Conservation (phyloP, 441 rosid species). For the Codiaeum variegatum region DNA sequence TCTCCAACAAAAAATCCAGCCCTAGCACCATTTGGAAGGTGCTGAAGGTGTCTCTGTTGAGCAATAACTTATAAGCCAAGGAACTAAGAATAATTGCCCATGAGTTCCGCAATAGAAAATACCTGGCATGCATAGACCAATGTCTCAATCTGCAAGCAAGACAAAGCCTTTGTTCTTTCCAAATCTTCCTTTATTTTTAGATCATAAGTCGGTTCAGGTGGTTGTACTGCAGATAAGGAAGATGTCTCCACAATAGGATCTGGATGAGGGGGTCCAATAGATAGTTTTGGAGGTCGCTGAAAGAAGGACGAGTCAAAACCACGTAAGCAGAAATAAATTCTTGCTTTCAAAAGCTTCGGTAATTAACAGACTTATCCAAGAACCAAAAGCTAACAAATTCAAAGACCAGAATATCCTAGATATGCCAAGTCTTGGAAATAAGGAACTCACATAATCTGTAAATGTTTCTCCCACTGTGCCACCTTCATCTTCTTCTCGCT, state of each 20-base stretch:
- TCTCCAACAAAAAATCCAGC: conserved; percentile 98
- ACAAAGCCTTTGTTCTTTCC: conserved; percentile 70
- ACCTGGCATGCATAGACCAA: conserved; percentile 98
- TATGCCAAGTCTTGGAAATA: conserved; percentile 15
- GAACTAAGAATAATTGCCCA: conserved; percentile 21
- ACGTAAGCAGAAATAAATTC: conserved; percentile 17
- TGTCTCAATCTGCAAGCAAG: conserved; percentile 99
- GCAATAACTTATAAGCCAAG: conserved; percentile 26
- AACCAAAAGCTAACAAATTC: conserved; percentile 3
- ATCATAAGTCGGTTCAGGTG: conserved; percentile 90
- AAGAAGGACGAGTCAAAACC: background rate
- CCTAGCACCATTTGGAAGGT: conserved; percentile 78
- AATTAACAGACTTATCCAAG: conserved; percentile 4
- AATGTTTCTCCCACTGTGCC: conserved; percentile 91
- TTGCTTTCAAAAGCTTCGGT: conserved; percentile 20
- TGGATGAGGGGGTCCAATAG: conserved; percentile 94
- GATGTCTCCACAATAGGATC: conserved; percentile 97
- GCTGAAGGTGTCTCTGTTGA: conserved; percentile 87
- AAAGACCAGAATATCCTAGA: background rate
- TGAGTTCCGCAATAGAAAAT: conserved; percentile 26
- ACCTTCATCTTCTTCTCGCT: conserved; percentile 98
- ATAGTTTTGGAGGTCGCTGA: conserved; percentile 90
- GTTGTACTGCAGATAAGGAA: conserved; percentile 93
- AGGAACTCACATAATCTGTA: conserved; percentile 80
- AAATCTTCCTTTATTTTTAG: conserved; percentile 69